Evolutionary conservation across 2,329 filamentous ascomycete genomes (phyloP), one percentile per base, ranked within the genome.

Genomic region (Paracoccidioides brasiliensis): DNA sequence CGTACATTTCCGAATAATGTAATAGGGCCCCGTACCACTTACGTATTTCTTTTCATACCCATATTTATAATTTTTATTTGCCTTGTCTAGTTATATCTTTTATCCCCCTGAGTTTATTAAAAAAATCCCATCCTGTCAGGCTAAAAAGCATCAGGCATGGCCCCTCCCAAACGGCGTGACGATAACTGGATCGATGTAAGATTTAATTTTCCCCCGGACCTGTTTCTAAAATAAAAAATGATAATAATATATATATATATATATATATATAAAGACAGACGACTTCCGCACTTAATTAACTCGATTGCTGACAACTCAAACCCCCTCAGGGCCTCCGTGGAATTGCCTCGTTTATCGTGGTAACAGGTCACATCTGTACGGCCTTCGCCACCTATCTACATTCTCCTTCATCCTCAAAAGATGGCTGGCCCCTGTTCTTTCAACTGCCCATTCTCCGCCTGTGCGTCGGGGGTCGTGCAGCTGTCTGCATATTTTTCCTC

Each of bases 331-430:
- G 71, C 61, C 66, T 74, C 30, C 69, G 71, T 49, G 71, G 71
- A 14, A 59, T 72, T 50, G 71, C 71, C 4, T 71, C 70, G 7
- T 70, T 73, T 57, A 68, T 70, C 61, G 71, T 73, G 44, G 70
- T 74, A 10, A 68, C 64, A 50, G 71, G 71, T 54, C 71, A 74
- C 56, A 58, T 74, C 22, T 71, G 67, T 57, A 71, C 71, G 14
- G 66, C 68, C 30, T 70, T 73, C 52, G 68, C 69, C 37, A 67
- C 69, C 2, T 70, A 69, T 66, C 62, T 73, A 22, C 71, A 72
- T 56, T 62, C 67, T 30, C 71, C 71, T 9, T 69, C 61, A 4
- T 33, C 56, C 14, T 58, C 51, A 8, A 49, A 57, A 22, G 54
- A 61, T 35, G 58, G 57, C 12, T 30, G 50, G 1, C 57, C 61